Conservation (phyloP, 306 rosid genomes). For the Casuarina glauca region DNA sequence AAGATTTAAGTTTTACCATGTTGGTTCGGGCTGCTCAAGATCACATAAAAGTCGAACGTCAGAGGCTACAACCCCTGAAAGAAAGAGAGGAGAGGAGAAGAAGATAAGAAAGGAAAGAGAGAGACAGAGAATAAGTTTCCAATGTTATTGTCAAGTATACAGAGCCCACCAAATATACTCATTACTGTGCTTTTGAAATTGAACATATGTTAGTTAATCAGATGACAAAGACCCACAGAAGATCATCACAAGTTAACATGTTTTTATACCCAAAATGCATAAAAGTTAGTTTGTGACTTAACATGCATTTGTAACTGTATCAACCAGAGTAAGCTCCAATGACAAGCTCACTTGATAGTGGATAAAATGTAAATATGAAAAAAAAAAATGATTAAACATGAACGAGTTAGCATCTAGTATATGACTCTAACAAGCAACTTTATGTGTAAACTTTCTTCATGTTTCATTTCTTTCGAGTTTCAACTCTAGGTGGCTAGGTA, state of each 20-base stretch:
- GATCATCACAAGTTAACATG: constrained; percentile 1
- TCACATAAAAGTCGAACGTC: constrained; percentile 86
- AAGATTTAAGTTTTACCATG: constrained; percentile 53
- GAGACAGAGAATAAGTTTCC: not conserved
- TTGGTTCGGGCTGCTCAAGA: constrained; percentile 81
- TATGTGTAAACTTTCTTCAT: not conserved
- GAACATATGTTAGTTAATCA: not conserved
- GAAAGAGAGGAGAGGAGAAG: constrained; percentile 16
- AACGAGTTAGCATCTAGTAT: not conserved
- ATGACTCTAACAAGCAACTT: constrained; percentile 1
- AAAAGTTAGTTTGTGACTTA: not conserved
- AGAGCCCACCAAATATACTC: not conserved
- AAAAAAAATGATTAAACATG: not conserved
- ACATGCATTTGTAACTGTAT: not conserved
- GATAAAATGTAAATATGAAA: not conserved
- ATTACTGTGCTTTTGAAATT: not conserved
- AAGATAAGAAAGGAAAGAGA: constrained; percentile 3
- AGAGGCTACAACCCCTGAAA: constrained; percentile 63
- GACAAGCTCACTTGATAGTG: not conserved
- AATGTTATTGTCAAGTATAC: not conserved
- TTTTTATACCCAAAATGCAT: not conserved
- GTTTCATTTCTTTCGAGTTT: not conserved
- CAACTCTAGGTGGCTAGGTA: not conserved
- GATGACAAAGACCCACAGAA: not conserved
- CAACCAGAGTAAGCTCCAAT: not conserved